Base-by-base conservation (phyloP, 2,329 filamentous ascomycete genomes). In the Juglanconis oblonga region DNA sequence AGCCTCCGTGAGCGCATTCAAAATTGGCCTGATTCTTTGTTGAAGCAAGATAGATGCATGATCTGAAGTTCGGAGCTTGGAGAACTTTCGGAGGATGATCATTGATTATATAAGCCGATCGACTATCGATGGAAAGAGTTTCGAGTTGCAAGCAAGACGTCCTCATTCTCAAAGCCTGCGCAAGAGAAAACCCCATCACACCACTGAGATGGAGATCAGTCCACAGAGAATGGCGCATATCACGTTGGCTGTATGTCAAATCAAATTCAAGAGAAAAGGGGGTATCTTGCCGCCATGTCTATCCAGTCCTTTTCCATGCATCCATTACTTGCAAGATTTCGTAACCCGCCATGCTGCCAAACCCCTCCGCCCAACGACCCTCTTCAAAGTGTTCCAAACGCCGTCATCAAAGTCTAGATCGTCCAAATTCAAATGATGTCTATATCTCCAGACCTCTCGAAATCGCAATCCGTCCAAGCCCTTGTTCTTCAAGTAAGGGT, bases 361-460 rank as follows among this genome's bases (percentile, higher is more conserved):
- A 5, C 86, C 86, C 53, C 86, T 77, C 65, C 85, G 78, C 42
- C 86, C 86, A 65, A 91, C 74, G 4, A 92, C 88, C 65, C 89
- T 78, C 40, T 79, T 76, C 50, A 94, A 72, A 7, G 90, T 93
- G 62, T 82, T 79, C 87, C 85, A 88, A 54, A 93, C 78, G 5
- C 90, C 90, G 67, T 93, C 90, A 62, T 90, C 87, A 77, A 91
- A 92, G 69, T 93, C 89, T 70, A 94, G 77, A 73, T 94, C 90
- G 72, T 94, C 90, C 47, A 94, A 76, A 67, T 92, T 92, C 38
- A 94, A 73, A 72, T 94, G 90, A 58, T 80, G 79, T 51, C 74
- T 76, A 67, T 90, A 81, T 61, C 81, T 81, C 88, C 89, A 93
- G 3, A 91, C 83, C 70, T 91, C 84, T 61, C 87, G 80, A 67